Percentiles rank a stretch among this genome's conserved stretches.
Evolutionary conservation across 225 moss, liverwort and hornwort genomes (phyloP).

Genomic region (Bryoerythrophyllum caledonicum): DNA sequence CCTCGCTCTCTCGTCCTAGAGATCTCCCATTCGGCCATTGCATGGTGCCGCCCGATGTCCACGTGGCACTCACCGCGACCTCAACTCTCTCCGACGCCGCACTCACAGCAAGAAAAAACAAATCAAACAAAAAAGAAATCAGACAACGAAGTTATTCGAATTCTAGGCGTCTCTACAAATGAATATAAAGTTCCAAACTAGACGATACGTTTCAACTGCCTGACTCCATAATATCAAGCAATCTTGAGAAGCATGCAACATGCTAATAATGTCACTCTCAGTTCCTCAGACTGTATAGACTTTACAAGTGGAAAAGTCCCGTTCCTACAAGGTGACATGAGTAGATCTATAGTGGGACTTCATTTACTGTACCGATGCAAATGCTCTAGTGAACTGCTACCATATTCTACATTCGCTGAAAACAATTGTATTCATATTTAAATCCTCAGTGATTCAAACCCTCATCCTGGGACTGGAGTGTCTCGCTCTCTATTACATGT

Average conservation of each 20-base stretch:
- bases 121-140: no score
- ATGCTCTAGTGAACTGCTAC: not conserved
- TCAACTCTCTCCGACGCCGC: no score
- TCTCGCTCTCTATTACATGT: not conserved
- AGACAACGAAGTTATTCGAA: no score
- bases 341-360: not conserved
- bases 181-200: no score
- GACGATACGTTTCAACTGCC: no score
- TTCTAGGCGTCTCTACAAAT: no score
- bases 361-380: not conserved
- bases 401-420: conserved; percentile 4
- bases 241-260: not conserved
- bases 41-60: no score
- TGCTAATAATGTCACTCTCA: not conserved
- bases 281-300: not conserved
- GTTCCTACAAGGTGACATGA: not conserved
- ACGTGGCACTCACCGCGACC: no score
- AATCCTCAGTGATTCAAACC: not conserved
- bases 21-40: no score
- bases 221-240: not conserved
- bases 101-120: no score
- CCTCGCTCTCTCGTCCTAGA: no score
- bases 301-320: not conserved
- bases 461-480: not conserved
- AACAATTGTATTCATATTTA: not conserved